These are phyloP conservation scores for Camellia japonica DNA, from an alignment of 148 eudicot species.

Conservation along the genomic window DNA sequence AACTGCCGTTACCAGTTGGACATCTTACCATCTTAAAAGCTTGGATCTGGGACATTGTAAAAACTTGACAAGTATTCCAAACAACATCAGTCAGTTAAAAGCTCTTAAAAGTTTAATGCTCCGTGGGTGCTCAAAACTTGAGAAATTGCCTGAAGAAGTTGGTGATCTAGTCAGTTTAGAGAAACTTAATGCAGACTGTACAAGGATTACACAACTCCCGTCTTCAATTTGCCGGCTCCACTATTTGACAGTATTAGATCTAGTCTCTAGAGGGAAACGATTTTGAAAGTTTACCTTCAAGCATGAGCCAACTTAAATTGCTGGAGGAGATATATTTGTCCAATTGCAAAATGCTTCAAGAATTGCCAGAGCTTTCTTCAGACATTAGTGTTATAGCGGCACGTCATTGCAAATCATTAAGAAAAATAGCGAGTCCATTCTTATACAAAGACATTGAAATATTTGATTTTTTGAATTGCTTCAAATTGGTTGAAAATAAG, in stretches of 20 bases:
- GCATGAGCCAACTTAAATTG: not conserved
- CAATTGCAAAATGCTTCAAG: not conserved
- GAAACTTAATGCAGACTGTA: too few species aligned
- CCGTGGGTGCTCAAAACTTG: not conserved
- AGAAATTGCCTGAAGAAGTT: too few species aligned
- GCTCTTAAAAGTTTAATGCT: not conserved
- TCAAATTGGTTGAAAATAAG: not conserved
- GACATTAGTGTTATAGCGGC: not conserved
- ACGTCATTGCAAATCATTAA: not conserved
- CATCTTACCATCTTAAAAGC: not conserved
- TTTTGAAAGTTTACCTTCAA: not conserved
- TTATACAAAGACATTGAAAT: not conserved
- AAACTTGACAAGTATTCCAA: not conserved
- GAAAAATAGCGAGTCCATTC: not conserved
- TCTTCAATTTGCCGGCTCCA: too few species aligned
- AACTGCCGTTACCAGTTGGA: not conserved
- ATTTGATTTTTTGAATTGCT: not conserved
- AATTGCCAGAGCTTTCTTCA: not conserved
- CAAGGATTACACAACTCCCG: too few species aligned
- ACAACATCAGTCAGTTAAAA: not conserved
- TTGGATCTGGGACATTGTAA: not conserved
- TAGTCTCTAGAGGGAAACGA: not conserved
- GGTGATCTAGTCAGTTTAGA: too few species aligned
- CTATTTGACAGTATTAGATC: too few species aligned
- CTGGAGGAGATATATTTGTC: not conserved